Percentiles rank a stretch among this genome's conserved stretches.
These are phyloP conservation scores for Penicillium verrucosum DNA, from an alignment of 2,329 filamentous ascomycete species.

Conservation along the genomic window DNA sequence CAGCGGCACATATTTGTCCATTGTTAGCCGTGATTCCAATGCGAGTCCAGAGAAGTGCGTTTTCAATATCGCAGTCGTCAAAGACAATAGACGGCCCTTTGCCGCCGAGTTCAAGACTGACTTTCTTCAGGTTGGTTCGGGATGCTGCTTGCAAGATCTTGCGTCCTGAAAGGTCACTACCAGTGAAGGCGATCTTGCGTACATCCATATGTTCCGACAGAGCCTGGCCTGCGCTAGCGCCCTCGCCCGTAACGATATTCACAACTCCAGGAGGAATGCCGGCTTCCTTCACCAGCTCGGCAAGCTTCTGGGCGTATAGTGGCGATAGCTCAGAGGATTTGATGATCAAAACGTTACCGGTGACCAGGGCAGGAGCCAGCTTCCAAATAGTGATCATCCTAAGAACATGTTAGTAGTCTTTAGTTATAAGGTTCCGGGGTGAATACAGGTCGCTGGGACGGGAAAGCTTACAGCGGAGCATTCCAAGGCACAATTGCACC, in stretches of 20 bases:
- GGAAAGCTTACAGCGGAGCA: slow-evolving; percentile 23
- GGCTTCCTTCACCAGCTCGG: slow-evolving; percentile 47
- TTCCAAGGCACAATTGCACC: slow-evolving; percentile 34
- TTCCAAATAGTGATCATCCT: slow-evolving; percentile 46
- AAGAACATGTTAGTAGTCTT: not conserved
- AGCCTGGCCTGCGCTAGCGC: slow-evolving; percentile 51
- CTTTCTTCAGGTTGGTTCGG: slow-evolving; percentile 33
- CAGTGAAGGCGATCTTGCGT: slow-evolving; percentile 37
- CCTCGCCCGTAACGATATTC: slow-evolving; percentile 59
- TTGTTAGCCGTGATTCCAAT: slow-evolving; percentile 31
- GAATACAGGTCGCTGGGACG: not conserved
- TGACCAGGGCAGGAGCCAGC: slow-evolving; percentile 61
- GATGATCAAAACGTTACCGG: slow-evolving; percentile 66
- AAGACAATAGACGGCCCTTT: slow-evolving; percentile 37
- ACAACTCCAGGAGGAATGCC: slow-evolving; percentile 57
- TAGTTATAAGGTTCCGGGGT: not conserved
- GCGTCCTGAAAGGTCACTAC: slow-evolving; percentile 28
- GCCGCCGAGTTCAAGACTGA: slow-evolving; percentile 36
- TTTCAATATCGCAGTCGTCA: slow-evolving; percentile 33
- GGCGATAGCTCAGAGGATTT: slow-evolving; percentile 64
- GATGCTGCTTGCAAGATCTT: slow-evolving; percentile 31
- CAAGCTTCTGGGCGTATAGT: slow-evolving; percentile 49
- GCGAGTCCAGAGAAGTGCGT: slow-evolving; percentile 30
- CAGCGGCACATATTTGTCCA: slow-evolving; percentile 34
- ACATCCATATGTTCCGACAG: slow-evolving; percentile 31